Base-by-base conservation (phyloP, 805 yeast genomes). In the Hemisphaericaspora nanyangensis region DNA sequence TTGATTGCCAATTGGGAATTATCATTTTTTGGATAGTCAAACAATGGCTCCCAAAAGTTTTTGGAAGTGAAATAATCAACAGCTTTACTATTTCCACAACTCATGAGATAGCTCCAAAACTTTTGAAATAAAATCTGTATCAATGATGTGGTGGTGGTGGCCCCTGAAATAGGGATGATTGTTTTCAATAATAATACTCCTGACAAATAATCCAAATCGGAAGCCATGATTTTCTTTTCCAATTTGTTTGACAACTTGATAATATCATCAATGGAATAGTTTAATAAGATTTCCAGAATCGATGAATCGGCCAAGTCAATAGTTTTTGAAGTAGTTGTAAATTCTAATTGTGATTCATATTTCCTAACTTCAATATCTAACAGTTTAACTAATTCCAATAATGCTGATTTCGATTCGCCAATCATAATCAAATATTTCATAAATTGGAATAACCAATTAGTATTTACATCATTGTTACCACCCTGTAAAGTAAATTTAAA, bases 321-420 rank as follows among this genome's bases (percentile, higher is more conserved):
- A 65, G 52, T 22, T 62, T 63, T 22, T 58, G 16, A 15, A 24
- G 42, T 22, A 25, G 48, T 32, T 3, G 10, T 19, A 12, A 38
- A 35, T 1, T 35, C 40, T 13, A 42, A 29, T 7, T 28, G n/a
- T 19, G 17, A 5, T 12, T 17, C 17, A 10, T 33, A 24, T 6
- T 17, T 15, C 2, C 7, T 18, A 1, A 4, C 13, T 6, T 34
- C 31, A 17, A 26, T 11, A 6, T 28, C 33, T 6, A 18, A 37
- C 2, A 25, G 37, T 11, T 44, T 17, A 3, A 51, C 35, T 6
- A 59, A 42, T 7, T 39, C 37, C 3, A 38, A n/a, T 6, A 65
- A 34, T 3, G 60, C 52, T 1, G 38, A 45, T 39, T 56, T 39
- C 6, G 81, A 71, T 54, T 86, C 95, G 7, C 95, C 95, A 16